A percentile compares a stretch with the other conserved stretches of the same genome.
These are phyloP conservation scores for Colletotrichum brevisporum DNA, from an alignment of 2,329 filamentous ascomycete species.

Conservation along the genomic window DNA sequence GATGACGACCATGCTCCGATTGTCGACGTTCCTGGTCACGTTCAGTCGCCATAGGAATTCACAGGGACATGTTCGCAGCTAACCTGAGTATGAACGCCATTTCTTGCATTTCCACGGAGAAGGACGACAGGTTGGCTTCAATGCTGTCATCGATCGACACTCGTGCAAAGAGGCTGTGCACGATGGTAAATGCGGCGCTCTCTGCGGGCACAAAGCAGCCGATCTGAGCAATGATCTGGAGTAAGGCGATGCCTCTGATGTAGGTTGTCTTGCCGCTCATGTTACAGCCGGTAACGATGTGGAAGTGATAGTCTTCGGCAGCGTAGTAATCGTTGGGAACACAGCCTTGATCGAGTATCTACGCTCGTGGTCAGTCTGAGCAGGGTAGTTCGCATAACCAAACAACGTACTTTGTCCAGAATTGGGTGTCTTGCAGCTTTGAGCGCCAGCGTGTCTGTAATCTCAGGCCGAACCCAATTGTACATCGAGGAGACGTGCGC, in stretches of 20 bases:
- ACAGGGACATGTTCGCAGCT: background rate
- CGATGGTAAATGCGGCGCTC: constrained; percentile 85
- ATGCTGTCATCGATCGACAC: constrained; percentile 90
- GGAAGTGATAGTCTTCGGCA: constrained; percentile 84
- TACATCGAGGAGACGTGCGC: constrained; percentile 77
- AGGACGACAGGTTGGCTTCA: constrained; percentile 92
- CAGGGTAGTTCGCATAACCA: background rate
- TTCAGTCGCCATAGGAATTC: fast-evolving
- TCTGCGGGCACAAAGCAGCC: constrained; percentile 91
- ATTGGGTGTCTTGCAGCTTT: constrained; percentile 85
- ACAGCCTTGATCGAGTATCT: constrained; percentile 66
- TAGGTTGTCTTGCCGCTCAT: constrained; percentile 99
- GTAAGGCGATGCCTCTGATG: constrained; percentile 85
- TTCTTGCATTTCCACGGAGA: constrained; percentile 95
- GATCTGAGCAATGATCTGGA: constrained; percentile 94
- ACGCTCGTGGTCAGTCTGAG: background rate
- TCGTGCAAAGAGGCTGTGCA: constrained; percentile 88
- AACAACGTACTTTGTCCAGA: constrained; percentile 72
- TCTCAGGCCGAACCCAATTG: constrained; percentile 74
- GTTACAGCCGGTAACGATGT: constrained; percentile 95
- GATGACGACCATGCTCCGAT: constrained; percentile 83
- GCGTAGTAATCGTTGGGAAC: constrained; percentile 94
- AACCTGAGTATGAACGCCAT: constrained; percentile 89
- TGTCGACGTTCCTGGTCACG: constrained; percentile 74
- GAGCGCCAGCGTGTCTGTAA: constrained; percentile 78